phyloP scores from a whole-genome alignment of 768 basidiomycete genomes.

The Nidula microcarpa region DNA sequence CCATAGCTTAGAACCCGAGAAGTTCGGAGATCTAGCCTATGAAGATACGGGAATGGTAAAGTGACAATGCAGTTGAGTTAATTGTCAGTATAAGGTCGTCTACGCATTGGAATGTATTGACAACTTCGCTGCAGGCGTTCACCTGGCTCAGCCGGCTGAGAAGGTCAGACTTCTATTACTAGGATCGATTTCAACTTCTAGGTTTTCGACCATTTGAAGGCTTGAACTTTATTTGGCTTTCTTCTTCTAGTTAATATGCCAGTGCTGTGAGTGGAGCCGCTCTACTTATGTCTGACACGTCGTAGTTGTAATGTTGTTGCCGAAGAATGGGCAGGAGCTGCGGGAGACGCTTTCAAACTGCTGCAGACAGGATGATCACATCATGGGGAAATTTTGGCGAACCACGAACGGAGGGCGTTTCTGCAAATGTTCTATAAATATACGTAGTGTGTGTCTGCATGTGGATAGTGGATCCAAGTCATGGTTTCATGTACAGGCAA shows the following conservation, averaged over 20 bases:
- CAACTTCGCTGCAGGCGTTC: too few relatives aligned
- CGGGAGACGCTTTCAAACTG: slow-evolving; percentile 88
- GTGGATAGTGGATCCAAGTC: slow-evolving; percentile 1
- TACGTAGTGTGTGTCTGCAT: slow-evolving; percentile 28
- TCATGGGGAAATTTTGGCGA: slow-evolving; percentile 61
- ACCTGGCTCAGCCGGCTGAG: too few relatives aligned
- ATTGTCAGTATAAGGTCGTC: too few relatives aligned
- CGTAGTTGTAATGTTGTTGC: slow-evolving; percentile 80
- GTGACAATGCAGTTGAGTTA: too few relatives aligned
- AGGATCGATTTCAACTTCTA: too few relatives aligned
- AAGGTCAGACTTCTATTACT: too few relatives aligned
- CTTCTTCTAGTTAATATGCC: slow-evolving; percentile 79
- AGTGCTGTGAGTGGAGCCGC: slow-evolving; percentile 83
- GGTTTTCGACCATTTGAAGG: too few relatives aligned
- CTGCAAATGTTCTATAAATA: slow-evolving; percentile 85
- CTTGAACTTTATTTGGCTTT: slow-evolving; percentile 56
- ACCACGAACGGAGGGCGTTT: slow-evolving; percentile 53
- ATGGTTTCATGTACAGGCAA: slow-evolving; percentile 44
- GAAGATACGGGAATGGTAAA: too few relatives aligned
- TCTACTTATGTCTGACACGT: slow-evolving; percentile 70
- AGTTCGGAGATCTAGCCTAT: too few relatives aligned
- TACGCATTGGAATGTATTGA: too few relatives aligned
- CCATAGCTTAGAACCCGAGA: too few relatives aligned
- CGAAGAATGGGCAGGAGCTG: slow-evolving; percentile 83
- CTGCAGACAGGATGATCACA: slow-evolving; percentile 88